These are phyloP conservation scores for Wallacemonas collosoma DNA, from an alignment of 208 protist species.

Conservation along the genomic window DNA sequence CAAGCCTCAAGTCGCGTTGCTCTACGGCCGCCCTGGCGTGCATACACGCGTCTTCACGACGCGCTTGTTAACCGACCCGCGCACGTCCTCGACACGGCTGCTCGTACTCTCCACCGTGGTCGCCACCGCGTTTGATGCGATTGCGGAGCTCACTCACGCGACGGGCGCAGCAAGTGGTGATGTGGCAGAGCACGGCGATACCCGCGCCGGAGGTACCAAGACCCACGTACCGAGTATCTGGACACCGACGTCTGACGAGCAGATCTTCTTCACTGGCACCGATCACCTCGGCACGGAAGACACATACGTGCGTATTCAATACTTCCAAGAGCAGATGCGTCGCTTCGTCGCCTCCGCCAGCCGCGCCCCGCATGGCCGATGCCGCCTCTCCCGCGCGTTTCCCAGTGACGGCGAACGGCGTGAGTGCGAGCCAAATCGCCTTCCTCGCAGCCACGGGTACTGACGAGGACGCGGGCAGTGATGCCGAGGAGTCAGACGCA, in stretches of 20 bases:
- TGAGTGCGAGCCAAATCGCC: too few species aligned
- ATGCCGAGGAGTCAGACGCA: not conserved
- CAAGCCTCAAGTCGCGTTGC: not conserved
- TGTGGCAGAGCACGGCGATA: too few species aligned
- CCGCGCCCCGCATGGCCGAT: too few species aligned
- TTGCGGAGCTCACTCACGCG: not conserved
- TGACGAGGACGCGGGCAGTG: not conserved
- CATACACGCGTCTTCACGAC: slow-evolving; percentile 22
- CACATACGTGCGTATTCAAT: slow-evolving; percentile 18
- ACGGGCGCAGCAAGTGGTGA: too few species aligned
- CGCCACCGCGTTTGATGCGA: slow-evolving; percentile 10
- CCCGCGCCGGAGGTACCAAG: too few species aligned
- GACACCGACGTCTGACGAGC: not conserved
- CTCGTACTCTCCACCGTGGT: slow-evolving; percentile 7
- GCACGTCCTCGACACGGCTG: slow-evolving; percentile 12
- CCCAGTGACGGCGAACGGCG: too few species aligned
- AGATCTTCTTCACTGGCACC: slow-evolving; percentile 26
- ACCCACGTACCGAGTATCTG: too few species aligned
- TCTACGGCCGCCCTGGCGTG: slow-evolving; percentile 14
- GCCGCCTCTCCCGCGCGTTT: too few species aligned
- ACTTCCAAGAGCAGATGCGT: slow-evolving; percentile 27
- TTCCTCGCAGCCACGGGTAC: not conserved
- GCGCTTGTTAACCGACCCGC: slow-evolving; percentile 22
- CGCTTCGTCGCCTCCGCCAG: slow-evolving; percentile 13
- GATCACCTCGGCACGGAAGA: slow-evolving; percentile 27